Evolutionary conservation across 352 stramenopile species (phyloP).

Genomic region (Blastocystis sp.): DNA sequence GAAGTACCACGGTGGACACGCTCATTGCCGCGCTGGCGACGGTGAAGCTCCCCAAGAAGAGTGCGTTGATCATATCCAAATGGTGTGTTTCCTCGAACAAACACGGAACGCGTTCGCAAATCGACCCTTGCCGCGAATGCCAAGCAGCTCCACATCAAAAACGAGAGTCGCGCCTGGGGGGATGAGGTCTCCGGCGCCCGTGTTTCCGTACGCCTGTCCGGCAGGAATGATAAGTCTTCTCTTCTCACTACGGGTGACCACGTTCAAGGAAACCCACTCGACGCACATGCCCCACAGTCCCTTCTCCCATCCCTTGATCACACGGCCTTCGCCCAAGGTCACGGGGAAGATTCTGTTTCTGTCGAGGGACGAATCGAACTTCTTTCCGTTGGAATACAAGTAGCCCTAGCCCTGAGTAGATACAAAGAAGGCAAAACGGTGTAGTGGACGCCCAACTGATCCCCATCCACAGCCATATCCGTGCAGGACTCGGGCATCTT

Average conservation of each 20-base stretch:
- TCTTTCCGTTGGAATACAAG: constrained; percentile 77
- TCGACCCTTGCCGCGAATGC: constrained; percentile 75
- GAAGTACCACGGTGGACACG: constrained; percentile 31
- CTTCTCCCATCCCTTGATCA: constrained; percentile 77
- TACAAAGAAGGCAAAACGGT: constrained; percentile 17
- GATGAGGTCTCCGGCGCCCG: constrained; percentile 75
- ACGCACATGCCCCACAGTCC: constrained; percentile 76
- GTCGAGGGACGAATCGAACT: constrained; percentile 78
- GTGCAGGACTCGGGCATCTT: constrained; percentile 55
- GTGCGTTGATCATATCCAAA: constrained; percentile 15
- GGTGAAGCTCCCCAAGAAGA: constrained; percentile 41
- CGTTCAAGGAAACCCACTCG: background rate
- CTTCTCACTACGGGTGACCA: constrained; percentile 74
- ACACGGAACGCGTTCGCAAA: constrained; percentile 55
- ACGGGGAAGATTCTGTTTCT: constrained; percentile 77
- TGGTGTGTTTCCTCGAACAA: constrained; percentile 24
- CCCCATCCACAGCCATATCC: constrained; percentile 66
- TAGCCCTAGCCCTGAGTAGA: constrained; percentile 5
- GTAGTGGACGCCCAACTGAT: constrained; percentile 61
- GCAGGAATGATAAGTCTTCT: constrained; percentile 75
- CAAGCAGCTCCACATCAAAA: constrained; percentile 78
- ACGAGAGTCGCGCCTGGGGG: constrained; percentile 76
- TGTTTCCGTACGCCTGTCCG: constrained; percentile 76
- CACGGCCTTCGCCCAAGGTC: constrained; percentile 76
- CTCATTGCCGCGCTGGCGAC: constrained; percentile 6